Base-by-base conservation (phyloP, 306 rosid species). In the Vigna angularis region DNA sequence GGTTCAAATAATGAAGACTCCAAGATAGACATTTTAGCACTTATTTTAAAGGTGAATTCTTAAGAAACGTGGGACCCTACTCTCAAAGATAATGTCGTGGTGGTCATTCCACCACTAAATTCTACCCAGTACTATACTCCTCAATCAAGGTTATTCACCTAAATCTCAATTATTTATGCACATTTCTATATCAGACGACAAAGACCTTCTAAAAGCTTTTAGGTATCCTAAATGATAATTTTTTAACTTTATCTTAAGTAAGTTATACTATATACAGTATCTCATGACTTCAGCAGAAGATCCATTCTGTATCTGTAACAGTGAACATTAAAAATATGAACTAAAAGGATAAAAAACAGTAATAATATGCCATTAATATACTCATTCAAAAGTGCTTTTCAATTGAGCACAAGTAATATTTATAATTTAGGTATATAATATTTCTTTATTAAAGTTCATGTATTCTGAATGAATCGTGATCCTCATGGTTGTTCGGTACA, bases 91-190 rank as follows among this genome's bases (percentile, higher is more conserved):
- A 22, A 20, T 58, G 62, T 20, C 40, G 2, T 12, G 28, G 1
- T 44, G 12, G 4, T 70, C 7, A 47, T 48, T 56, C 55, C 66
- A 74, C 11, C 7, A 22, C n/a, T 66, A 5, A 45, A 42, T 11
- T 42, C 47, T 42, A 9, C 10, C 47, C 3, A 9, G 4, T 42
- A 42, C 12, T 9, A 42, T 1, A 1, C 12, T 68, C 63, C 64
- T 74, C 18, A 47, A 22, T 38, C 4, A 1, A 24, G n/a, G 2
- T 7, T 3, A 55, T 50, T 38, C 32, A 6, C 56, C 50, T 44
- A 38, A 34, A 15, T 2, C 57, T 82, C 78, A 17, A 82, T 70
- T 53, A 70, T 71, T 74, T 47, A 28, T 57, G 34, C 12, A 2
- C 47, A 42, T 50, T 68, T 7, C 36, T 70, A 53, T 26, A 53